Conservation (phyloP, 2,329 filamentous ascomycete genomes). For the Verticillium dahliae region DNA sequence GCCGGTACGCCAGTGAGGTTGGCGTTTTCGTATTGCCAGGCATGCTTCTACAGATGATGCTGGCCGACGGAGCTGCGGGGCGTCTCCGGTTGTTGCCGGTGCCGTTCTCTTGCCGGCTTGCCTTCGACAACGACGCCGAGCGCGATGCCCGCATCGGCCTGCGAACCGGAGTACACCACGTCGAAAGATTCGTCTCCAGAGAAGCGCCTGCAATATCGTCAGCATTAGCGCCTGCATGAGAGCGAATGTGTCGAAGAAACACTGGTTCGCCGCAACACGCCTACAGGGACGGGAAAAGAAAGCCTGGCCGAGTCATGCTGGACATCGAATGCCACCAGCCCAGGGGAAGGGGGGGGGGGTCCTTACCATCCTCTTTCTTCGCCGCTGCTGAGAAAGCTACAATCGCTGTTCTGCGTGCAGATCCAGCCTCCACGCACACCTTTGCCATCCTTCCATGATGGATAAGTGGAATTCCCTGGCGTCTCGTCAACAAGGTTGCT, state of each 20-base stretch:
- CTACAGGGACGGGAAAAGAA: background rate
- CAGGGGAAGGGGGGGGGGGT: background rate
- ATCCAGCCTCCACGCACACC: conserved; percentile 75
- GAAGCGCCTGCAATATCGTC: conserved; percentile 8
- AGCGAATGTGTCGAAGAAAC: background rate
- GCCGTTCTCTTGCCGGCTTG: conserved; percentile 3
- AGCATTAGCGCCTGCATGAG: conserved; percentile 5
- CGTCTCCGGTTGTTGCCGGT: background rate
- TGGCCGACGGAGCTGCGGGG: conserved; percentile 10
- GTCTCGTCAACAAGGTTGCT: conserved; percentile 4
- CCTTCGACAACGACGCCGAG: conserved; percentile 13
- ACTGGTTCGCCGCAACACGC: background rate
- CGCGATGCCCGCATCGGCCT: conserved; percentile 11
- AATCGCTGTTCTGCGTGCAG: conserved; percentile 76
- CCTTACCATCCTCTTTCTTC: conserved; percentile 82
- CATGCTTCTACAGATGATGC: conserved; percentile 8
- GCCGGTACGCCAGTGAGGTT: background rate
- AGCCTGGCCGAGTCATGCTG: conserved; percentile 2
- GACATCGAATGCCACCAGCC: conserved; percentile 1
- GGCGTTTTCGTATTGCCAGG: background rate
- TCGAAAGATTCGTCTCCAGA: conserved; percentile 13
- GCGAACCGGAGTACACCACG: conserved; percentile 6
- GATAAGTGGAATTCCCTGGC: conserved; percentile 4
- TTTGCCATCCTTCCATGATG: conserved; percentile 47
- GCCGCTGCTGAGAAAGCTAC: conserved; percentile 70